Evolutionary conservation across 164 flowering plant species (phyloP), one percentile per base, ranked within the genome.

Genomic region (Santalum album): DNA sequence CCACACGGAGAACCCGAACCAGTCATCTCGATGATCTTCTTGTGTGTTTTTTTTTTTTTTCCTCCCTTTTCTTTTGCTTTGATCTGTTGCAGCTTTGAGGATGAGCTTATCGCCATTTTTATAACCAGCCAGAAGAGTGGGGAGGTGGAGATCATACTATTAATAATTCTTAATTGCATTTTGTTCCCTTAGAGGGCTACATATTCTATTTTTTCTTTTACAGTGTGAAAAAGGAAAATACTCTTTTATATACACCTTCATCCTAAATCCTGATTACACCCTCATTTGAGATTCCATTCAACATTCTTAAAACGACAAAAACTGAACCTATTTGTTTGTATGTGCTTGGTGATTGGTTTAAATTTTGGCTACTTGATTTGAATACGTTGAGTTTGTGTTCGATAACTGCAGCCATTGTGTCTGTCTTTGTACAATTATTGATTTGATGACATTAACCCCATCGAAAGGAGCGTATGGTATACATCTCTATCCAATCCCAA

Each of bases 1-100:
- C 97, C 97, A 68, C 97, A 89, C 46, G 97, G 91, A 56, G 95
- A 84, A 44, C 95, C 85, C 51, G 83, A 66, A 9, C 95, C 86
- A 22, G 87, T 69, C 90, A 84, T 83, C 6, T 63, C 16, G 42
- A 15, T 72, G 22, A 49, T n/a, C 36, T 20, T 63, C 17, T 22
- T n/a, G 54, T 51, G n/a, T 25, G 55, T 54, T 36, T 9, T 9
- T 12, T 7, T 36, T 15, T 11, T 16, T 55, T 26, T 21, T 20
- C 51, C 22, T 21, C 23, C 15, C 22, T 51, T 49, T 35, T 50
- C 42, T 35, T 35, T 54, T 51, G 9, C 47, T 48, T n/a, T 50
- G 32, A 19, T 18, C 20, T 36, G n/a, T 48, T 51, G 61, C 47
- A 40, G 66, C 44, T 53, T 25, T 40, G 50, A 59, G 70, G 52